Evolutionary conservation across 2,329 filamentous ascomycete genomes (phyloP).

Genomic region (Hirsutella thompsonii): DNA sequence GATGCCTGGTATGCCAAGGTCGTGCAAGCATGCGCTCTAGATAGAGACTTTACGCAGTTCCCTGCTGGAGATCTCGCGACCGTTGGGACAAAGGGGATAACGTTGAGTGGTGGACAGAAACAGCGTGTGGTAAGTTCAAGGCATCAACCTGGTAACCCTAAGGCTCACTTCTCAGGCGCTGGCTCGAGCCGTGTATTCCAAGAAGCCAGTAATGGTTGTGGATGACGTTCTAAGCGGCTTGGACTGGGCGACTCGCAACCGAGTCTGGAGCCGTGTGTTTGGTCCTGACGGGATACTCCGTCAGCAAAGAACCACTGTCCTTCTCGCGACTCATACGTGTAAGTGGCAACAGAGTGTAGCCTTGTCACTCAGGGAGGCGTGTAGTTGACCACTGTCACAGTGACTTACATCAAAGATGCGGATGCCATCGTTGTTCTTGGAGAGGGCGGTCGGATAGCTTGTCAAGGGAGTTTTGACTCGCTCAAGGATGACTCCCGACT

Average conservation of each 20-base stretch:
- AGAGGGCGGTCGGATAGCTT: no score
- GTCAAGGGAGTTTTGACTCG: no score
- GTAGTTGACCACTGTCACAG: background rate
- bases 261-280: background rate
- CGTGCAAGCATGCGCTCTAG: conserved; percentile 5
- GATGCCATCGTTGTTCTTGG: background rate
- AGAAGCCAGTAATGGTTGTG: background rate
- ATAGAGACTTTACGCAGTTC: conserved; percentile 6
- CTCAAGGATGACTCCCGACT: no score
- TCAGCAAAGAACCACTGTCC: background rate
- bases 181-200: background rate
- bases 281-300: background rate
- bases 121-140: background rate
- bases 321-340: background rate
- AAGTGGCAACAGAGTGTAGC: background rate
- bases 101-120: conserved; percentile 1
- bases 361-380: background rate
- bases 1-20: conserved; percentile 6
- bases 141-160: background rate
- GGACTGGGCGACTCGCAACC: background rate
- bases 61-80: conserved; percentile 3
- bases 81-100: background rate
- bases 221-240: conserved; percentile 1
- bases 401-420: background rate
- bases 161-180: background rate